Conservation (phyloP, 495 filamentous ascomycete genomes). For the Penicillium diatomitis region DNA sequence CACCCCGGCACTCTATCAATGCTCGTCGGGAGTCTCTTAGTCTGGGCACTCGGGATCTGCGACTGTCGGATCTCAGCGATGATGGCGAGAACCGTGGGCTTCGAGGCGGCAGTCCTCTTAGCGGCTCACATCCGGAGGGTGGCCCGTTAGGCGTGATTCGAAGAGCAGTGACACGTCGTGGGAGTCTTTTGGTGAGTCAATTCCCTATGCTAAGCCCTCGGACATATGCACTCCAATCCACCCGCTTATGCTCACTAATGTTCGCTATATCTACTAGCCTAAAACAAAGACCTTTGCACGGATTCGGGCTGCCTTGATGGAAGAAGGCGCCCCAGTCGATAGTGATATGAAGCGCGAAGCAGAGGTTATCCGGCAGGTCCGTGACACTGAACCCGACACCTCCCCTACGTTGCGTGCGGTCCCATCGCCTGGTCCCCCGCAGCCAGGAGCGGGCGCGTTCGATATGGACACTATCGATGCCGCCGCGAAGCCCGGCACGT, state of each 20-base stretch:
- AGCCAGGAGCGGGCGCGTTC: constrained; percentile 32
- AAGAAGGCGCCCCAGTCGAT: constrained; percentile 81
- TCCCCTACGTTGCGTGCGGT: constrained; percentile 28
- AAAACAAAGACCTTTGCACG: constrained; percentile 94
- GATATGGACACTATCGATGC: constrained; percentile 54
- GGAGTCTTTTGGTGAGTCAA: constrained; percentile 70
- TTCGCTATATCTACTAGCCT: constrained; percentile 41
- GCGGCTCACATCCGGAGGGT: constrained; percentile 28
- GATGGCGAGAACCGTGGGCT: constrained; percentile 50
- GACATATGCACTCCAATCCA: neutral
- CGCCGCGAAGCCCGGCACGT: constrained; percentile 41
- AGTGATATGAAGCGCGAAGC: constrained; percentile 85
- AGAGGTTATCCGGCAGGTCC: constrained; percentile 88
- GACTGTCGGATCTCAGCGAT: constrained; percentile 78
- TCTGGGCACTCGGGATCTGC: constrained; percentile 75
- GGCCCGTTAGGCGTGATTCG: constrained; percentile 45
- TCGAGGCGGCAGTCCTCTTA: constrained; percentile 36
- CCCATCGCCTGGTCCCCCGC: constrained; percentile 39
- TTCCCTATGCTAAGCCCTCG: no score
- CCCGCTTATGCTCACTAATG: neutral
- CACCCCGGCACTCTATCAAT: constrained; percentile 37
- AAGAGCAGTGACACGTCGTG: constrained; percentile 70
- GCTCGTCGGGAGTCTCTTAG: constrained; percentile 75
- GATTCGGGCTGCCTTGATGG: constrained; percentile 77
- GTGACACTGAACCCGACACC: constrained; percentile 54